Conservation (phyloP, 2,329 filamentous ascomycete species). For the Thermothelomyces thermophilus region DNA sequence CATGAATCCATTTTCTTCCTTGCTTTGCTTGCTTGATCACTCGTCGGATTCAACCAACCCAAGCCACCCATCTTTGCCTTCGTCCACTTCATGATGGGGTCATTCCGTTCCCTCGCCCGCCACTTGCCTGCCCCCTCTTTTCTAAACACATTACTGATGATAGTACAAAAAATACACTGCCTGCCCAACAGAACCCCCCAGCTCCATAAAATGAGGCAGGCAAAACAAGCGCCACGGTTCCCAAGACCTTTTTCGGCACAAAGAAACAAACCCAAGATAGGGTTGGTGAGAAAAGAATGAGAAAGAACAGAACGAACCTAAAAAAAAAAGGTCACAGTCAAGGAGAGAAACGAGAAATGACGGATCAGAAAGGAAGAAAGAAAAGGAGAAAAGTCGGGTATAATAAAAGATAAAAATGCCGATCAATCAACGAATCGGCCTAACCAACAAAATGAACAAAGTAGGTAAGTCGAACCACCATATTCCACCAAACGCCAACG, state of each 20-base stretch:
- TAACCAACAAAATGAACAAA: conserved; percentile 7
- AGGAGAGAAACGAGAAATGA: background rate
- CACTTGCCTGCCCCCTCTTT: background rate
- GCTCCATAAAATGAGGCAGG: background rate
- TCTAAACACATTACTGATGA: conserved; percentile 12
- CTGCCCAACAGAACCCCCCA: background rate
- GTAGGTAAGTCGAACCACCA: conserved; percentile 10
- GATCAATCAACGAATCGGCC: background rate
- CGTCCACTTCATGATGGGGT: background rate
- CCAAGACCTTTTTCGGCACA: conserved; percentile 6
- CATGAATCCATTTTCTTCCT: background rate
- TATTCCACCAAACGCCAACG: background rate
- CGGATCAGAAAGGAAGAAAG: background rate
- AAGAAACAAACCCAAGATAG: conserved; percentile 16
- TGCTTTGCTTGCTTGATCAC: background rate
- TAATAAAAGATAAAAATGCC: background rate
- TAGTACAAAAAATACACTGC: conserved; percentile 10
- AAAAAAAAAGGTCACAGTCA: background rate
- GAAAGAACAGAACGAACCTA: conserved; percentile 16
- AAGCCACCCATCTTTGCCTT: background rate
- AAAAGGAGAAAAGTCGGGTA: conserved; percentile 3
- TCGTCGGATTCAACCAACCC: background rate
- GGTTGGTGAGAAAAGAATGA: conserved; percentile 13
- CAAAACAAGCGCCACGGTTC: background rate
- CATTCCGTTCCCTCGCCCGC: conserved; percentile 6